Conservation (phyloP, 2,329 filamentous ascomycete species). For the Beauveria sp. region DNA sequence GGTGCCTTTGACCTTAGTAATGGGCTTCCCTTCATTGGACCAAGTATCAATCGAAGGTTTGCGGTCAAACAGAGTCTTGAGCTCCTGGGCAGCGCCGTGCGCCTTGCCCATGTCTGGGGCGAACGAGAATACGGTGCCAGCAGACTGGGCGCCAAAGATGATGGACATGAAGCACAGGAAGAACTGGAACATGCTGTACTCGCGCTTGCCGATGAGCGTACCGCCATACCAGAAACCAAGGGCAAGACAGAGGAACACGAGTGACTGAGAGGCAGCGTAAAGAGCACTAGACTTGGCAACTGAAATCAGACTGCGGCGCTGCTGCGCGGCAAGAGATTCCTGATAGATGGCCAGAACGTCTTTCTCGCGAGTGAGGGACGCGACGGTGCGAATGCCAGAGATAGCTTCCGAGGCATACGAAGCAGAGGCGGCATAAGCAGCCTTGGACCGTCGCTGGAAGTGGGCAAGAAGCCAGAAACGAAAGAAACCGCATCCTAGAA, state of each 20-base stretch:
- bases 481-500: slow-evolving; percentile 77
- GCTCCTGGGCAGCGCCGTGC: slow-evolving; percentile 69
- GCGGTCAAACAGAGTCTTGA: slow-evolving; percentile 79
- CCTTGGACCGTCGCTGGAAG: slow-evolving; percentile 73
- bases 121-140: slow-evolving; percentile 82
- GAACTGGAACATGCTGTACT: slow-evolving; percentile 79
- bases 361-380: slow-evolving; percentile 76
- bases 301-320: slow-evolving; percentile 60
- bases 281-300: slow-evolving; percentile 69
- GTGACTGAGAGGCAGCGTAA: slow-evolving; percentile 77
- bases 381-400: slow-evolving; percentile 87
- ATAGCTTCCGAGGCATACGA: slow-evolving; percentile 90
- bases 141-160: slow-evolving; percentile 87
- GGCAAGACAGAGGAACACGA: slow-evolving; percentile 76
- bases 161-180: slow-evolving; percentile 85
- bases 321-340: slow-evolving; percentile 57
- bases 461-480: slow-evolving; percentile 77
- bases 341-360: slow-evolving; percentile 73
- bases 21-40: slow-evolving; percentile 57
- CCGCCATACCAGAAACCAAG: slow-evolving; percentile 93
- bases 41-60: slow-evolving; percentile 76
- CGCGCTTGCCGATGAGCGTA: slow-evolving; percentile 59
- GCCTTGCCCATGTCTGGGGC: slow-evolving; percentile 92
- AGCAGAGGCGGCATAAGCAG: slow-evolving; percentile 71
- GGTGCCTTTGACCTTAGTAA: slow-evolving; percentile 61